Evolutionary conservation across 1,284 basidiomycete species (phyloP).

Genomic region (Flammula alnicola): DNA sequence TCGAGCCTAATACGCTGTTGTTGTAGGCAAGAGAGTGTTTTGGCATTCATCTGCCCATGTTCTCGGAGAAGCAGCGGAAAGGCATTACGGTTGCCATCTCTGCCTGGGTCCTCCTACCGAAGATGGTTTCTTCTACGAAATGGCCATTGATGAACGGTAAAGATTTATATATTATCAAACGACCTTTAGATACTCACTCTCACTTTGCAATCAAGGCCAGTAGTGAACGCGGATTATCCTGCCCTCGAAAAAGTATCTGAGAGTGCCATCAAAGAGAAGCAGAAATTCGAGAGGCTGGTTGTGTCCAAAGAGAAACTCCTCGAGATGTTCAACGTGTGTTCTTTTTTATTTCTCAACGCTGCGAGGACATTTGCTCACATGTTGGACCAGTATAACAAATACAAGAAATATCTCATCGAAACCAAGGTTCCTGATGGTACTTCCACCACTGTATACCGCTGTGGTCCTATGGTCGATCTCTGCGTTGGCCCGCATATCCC

Average conservation of each 20-base stretch:
- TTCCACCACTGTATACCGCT: slow-evolving; percentile 97
- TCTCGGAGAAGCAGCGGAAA: slow-evolving; percentile 96
- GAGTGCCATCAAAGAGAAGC: slow-evolving; percentile 93
- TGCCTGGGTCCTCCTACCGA: slow-evolving; percentile 98
- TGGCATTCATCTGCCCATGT: slow-evolving; percentile 99
- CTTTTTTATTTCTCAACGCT: slow-evolving; percentile 11
- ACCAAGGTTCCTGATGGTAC: slow-evolving; percentile 96
- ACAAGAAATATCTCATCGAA: slow-evolving; percentile 96
- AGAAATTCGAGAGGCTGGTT: slow-evolving; percentile 94
- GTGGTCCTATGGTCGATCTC: slow-evolving; percentile 98
- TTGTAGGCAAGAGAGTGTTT: slow-evolving; percentile 89
- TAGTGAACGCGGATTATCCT: slow-evolving; percentile 85
- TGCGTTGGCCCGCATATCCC: slow-evolving; percentile 98
- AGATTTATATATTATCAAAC: slow-evolving; percentile 16
- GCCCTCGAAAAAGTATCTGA: slow-evolving; percentile 90
- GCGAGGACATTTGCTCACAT: neutral
- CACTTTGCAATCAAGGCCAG: slow-evolving; percentile 57
- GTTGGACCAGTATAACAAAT: slow-evolving; percentile 92
- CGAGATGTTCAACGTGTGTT: slow-evolving; percentile 91
- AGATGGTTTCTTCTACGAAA: slow-evolving; percentile 99
- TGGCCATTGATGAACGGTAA: slow-evolving; percentile 80
- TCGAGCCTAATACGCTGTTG: slow-evolving; percentile 1
- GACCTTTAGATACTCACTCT: slow-evolving; percentile 15
- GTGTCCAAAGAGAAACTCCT: slow-evolving; percentile 93
- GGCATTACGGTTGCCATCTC: slow-evolving; percentile 96